Evolutionary conservation across 495 filamentous ascomycete genomes (phyloP).

Genomic region (Melanomma pulvis-pyrius): DNA sequence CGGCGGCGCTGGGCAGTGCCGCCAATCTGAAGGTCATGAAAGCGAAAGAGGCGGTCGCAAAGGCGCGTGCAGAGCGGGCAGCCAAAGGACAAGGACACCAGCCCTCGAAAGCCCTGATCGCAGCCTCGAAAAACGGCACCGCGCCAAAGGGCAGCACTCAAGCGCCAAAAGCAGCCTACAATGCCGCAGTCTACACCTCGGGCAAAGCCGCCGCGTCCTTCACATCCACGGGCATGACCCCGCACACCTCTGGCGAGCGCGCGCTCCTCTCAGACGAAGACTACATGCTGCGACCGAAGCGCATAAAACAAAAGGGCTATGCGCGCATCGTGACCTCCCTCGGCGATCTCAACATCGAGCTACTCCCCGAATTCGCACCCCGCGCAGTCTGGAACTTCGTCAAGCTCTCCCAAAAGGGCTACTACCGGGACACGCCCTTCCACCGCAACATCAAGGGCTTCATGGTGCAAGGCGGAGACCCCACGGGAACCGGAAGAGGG

Average conservation of each 20-base stretch:
- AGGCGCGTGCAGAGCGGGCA: conserved; percentile 66
- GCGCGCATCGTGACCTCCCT: conserved; percentile 81
- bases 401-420: conserved; percentile 81
- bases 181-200: conserved; percentile 87
- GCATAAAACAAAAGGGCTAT: conserved; percentile 88
- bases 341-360: conserved; percentile 82
- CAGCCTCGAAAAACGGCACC: conserved; percentile 39
- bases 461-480: conserved; percentile 98
- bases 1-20: conserved; percentile 73
- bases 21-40: conserved; percentile 75
- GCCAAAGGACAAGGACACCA: conserved; percentile 29
- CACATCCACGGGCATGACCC: conserved; percentile 90
- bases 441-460: conserved; percentile 94
- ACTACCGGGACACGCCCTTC: conserved; percentile 80
- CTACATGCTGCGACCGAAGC: conserved; percentile 87
- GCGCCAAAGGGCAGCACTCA: conserved; percentile 15
- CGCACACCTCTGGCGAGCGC: conserved; percentile 81
- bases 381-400: conserved; percentile 97
- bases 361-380: conserved; percentile 88
- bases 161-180: conserved; percentile 59
- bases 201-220: conserved; percentile 91
- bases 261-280: conserved; percentile 89
- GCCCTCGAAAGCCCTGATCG: conserved; percentile 18
- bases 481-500: conserved; percentile 86
- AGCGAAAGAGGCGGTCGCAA: conserved; percentile 87